Base-by-base conservation (phyloP, 768 basidiomycete genomes). In the Tulasnella sp. region DNA sequence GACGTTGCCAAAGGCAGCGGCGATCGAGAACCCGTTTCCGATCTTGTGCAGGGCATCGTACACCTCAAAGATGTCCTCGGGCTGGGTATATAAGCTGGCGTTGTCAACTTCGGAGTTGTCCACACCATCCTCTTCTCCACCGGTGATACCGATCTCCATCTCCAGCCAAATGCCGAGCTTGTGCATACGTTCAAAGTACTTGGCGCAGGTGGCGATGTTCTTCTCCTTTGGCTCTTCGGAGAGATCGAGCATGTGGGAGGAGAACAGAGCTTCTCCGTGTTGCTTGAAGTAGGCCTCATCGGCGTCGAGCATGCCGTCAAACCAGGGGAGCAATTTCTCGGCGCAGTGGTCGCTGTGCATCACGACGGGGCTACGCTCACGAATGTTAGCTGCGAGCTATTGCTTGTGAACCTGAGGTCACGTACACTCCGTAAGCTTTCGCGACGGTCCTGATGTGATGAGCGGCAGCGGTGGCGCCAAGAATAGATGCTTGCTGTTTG, bases 61-160 rank as follows among this genome's bases (percentile, higher is more conserved):
- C 63, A 99, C 88, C 53, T 97, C 94, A 68, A 77, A 95, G 68
- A 99, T 84, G 67, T 99, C 95, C 67, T 91, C 86, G 41, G 96
- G 94, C 73, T 99, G 96, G 26, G 96, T 99, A 80, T 99, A 99
- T 68, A 98, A 78, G 61, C 81, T 80, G 48, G 84, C 77, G 75
- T 98, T 99, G 76, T 99, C 96, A 63, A 92, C 92, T 43, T 78
- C 83, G 48, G 91, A 86, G 80, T 99, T 99, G 76, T 99, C 95
- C 51, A 99, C 96, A 70, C 96, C 95, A 69, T 98, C 96, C 73
- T 99, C 96, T 73, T 99, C 96, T 67, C 96, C 96, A 69, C 96
- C 96, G 52, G 96, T 99, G 74, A 99, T 98, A 69, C 96, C 96
- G 71, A 99, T 99, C 75, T 99, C 96, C 96, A 99, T 99, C 81